A percentile compares a stretch with the other conserved stretches of the same genome.
These are phyloP conservation scores for Solanum hybrid DNA, from an alignment of 305 asterid species.

Conservation along the genomic window DNA sequence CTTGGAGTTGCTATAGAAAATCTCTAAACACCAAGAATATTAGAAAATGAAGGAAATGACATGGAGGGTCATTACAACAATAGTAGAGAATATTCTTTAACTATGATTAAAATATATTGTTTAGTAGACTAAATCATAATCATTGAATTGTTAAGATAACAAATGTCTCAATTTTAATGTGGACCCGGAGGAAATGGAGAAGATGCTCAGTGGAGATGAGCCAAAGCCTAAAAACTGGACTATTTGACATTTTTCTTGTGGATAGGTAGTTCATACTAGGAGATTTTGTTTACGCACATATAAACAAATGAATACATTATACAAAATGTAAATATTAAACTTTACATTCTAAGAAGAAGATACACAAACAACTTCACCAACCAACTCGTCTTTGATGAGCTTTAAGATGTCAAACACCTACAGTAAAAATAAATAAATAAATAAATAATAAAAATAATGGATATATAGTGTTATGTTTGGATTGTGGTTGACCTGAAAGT, in stretches of 20 bases:
- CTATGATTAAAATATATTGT: neutral
- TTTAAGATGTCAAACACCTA: constrained; percentile 56
- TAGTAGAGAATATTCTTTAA: neutral
- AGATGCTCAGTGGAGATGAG: neutral
- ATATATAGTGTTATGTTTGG: too few relatives aligned
- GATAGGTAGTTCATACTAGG: neutral
- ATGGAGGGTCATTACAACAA: neutral
- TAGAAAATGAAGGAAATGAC: neutral
- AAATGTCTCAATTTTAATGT: neutral
- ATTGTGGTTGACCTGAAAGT: constrained; percentile 8
- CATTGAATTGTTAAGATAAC: neutral
- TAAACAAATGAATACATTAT: neutral
- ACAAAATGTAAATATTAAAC: neutral
- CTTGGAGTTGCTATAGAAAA: neutral
- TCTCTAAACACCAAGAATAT: neutral
- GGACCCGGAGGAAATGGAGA: neutral
- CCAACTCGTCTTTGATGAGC: constrained; percentile 44
- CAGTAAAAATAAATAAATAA: neutral
- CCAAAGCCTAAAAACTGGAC: neutral
- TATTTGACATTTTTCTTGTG: neutral
- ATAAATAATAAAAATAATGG: too few relatives aligned
- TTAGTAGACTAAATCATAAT: neutral
- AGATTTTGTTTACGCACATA: neutral
- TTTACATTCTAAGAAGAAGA: neutral
- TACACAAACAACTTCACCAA: constrained; percentile 14